phyloP scores from a whole-genome alignment of 1,284 basidiomycete species.

The Irpex sp. region DNA sequence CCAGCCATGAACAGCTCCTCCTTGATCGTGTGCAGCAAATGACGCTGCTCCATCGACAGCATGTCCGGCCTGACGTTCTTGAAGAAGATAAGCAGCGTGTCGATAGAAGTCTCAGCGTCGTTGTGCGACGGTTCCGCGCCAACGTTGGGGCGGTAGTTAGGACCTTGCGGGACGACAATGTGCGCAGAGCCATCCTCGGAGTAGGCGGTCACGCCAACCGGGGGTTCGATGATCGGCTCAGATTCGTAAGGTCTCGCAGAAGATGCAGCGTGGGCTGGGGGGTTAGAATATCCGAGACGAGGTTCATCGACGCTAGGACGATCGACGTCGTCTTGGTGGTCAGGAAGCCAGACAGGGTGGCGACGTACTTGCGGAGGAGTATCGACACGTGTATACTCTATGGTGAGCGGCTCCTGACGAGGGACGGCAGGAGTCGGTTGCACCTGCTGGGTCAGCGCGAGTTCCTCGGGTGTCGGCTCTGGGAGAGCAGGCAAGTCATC shows the following conservation, averaged over 20 bases:
- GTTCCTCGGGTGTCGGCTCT: neutral
- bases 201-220: neutral
- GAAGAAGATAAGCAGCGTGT: neutral
- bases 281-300: neutral
- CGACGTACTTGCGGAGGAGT: neutral
- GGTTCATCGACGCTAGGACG: neutral
- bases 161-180: neutral
- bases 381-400: neutral
- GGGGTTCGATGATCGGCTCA: neutral
- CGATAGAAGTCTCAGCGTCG: constrained; percentile 1
- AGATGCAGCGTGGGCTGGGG: neutral
- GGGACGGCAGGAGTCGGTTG: neutral
- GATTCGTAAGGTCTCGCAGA: neutral
- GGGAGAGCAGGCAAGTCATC: neutral
- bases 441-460: neutral
- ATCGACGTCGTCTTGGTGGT: neutral
- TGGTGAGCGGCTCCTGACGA: neutral
- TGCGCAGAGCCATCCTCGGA: neutral
- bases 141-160: neutral
- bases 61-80: neutral
- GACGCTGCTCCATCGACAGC: neutral
- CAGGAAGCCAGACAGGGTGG: neutral
- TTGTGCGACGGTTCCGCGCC: neutral
- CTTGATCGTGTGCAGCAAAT: neutral
- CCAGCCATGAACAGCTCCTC: neutral